Evolutionary conservation across 2,329 filamentous ascomycete species (phyloP).

Genomic region (Aureobasidium sp.): DNA sequence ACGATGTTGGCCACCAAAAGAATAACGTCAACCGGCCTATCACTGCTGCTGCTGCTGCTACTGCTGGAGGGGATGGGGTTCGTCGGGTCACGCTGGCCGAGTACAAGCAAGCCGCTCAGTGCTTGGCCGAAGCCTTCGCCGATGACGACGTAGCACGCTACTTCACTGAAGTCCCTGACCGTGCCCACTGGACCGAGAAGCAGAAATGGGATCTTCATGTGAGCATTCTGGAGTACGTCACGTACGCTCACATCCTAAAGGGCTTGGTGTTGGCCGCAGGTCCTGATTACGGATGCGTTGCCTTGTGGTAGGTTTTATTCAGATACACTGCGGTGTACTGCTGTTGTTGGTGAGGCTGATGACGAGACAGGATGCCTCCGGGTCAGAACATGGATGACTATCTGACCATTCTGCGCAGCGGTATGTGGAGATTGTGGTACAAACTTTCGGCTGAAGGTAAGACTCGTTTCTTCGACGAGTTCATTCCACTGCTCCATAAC

Average conservation of each 20-base stretch:
- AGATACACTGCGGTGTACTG: background rate
- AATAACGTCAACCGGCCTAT: background rate
- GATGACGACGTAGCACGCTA: conserved; percentile 67
- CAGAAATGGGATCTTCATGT: conserved; percentile 69
- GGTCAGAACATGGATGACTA: conserved; percentile 65
- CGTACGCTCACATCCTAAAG: conserved; percentile 64
- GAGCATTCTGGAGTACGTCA: conserved; percentile 68
- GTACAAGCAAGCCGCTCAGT: conserved; percentile 61
- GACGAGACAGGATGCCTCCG: conserved; percentile 57
- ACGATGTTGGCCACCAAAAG: conserved; percentile 1
- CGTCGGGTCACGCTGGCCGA: conserved; percentile 58
- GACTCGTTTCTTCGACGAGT: conserved; percentile 67
- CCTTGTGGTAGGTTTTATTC: conserved; percentile 57
- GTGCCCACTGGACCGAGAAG: conserved; percentile 53
- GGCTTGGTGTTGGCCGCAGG: conserved; percentile 69
- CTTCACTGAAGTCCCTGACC: conserved; percentile 64
- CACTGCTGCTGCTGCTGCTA: conserved; percentile 1
- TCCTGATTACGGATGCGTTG: conserved; percentile 67
- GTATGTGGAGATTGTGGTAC: conserved; percentile 70
- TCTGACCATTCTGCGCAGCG: conserved; percentile 62
- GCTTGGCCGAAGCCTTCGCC: conserved; percentile 69
- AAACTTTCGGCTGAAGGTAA: conserved; percentile 64
- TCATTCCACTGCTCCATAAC: conserved; percentile 64
- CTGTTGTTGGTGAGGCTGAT: background rate
- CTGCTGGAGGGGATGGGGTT: conserved; percentile 40